phyloP scores from a whole-genome alignment of 2,329 filamentous ascomycete species.

The Fusarium agapanthi region DNA sequence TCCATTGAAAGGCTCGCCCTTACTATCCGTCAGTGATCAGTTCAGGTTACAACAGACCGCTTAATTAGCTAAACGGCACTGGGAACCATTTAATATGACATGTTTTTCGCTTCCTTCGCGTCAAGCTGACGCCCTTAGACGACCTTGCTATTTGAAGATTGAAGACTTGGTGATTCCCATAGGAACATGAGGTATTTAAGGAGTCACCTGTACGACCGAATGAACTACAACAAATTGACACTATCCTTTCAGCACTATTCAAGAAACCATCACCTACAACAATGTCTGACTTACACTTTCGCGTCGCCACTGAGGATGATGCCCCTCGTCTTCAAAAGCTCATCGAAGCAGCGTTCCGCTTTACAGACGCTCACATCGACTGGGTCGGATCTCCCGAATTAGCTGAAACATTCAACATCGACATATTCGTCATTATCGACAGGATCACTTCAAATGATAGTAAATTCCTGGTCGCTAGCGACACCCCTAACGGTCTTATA shows the following conservation, averaged over 20 bases:
- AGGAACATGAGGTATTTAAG: constrained; percentile 19
- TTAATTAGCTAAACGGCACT: constrained; percentile 1
- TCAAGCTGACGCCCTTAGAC: constrained; percentile 6
- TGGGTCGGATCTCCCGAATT: constrained; percentile 56
- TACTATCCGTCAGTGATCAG: background rate
- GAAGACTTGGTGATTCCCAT: background rate
- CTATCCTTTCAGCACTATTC: background rate
- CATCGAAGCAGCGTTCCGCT: constrained; percentile 52
- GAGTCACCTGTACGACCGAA: background rate
- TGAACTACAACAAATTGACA: background rate
- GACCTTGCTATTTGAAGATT: constrained; percentile 13
- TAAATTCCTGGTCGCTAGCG: constrained; percentile 44
- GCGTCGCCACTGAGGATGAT: constrained; percentile 49
- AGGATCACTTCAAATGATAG: constrained; percentile 48
- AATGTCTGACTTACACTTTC: constrained; percentile 42
- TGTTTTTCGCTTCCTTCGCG: background rate
- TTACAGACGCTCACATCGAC: constrained; percentile 47
- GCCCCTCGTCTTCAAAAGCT: constrained; percentile 48
- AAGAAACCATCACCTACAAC: constrained; percentile 8
- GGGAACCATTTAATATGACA: background rate
- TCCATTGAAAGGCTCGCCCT: background rate
- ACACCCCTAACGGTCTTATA: constrained; percentile 14
- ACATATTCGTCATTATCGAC: constrained; percentile 71
- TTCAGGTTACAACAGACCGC: background rate
- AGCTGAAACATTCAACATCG: constrained; percentile 74